Evolutionary conservation across 2,329 filamentous ascomycete genomes (phyloP).

Genomic region (Colletotrichum shisoi): DNA sequence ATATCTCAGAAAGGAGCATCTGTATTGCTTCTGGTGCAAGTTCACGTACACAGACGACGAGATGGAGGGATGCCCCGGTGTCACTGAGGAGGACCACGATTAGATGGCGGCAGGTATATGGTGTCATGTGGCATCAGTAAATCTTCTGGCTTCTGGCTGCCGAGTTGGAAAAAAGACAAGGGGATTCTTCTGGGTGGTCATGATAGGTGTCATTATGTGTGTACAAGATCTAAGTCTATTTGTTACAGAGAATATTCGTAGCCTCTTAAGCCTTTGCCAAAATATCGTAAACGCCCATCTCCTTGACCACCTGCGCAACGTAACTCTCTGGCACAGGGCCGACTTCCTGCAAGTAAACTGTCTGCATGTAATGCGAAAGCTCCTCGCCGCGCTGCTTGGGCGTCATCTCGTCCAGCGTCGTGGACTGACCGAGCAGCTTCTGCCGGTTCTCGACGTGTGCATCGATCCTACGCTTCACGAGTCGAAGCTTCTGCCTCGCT

Average conservation of each 20-base stretch:
- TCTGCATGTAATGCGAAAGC: slow-evolving; percentile 55
- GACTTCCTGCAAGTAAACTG: slow-evolving; percentile 48
- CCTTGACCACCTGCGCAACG: slow-evolving; percentile 48
- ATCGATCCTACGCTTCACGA: slow-evolving; percentile 55
- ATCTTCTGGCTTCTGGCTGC: not conserved
- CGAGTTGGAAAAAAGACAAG: not conserved
- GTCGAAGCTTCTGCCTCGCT: slow-evolving; percentile 53
- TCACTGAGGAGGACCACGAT: slow-evolving; percentile 83
- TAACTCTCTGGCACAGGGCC: slow-evolving; percentile 41
- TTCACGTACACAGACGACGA: slow-evolving; percentile 74
- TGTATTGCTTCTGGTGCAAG: slow-evolving; percentile 98
- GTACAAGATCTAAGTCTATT: slow-evolving; percentile 28
- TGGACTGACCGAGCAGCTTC: slow-evolving; percentile 42
- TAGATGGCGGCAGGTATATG: slow-evolving; percentile 41
- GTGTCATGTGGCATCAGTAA: not conserved
- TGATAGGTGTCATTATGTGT: slow-evolving; percentile 33
- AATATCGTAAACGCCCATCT: slow-evolving; percentile 56
- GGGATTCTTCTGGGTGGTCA: not conserved
- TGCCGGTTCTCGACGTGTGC: slow-evolving; percentile 40
- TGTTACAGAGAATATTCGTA: slow-evolving; percentile 24
- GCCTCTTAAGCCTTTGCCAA: slow-evolving; percentile 20
- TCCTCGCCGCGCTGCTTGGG: slow-evolving; percentile 50
- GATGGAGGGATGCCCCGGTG: slow-evolving; percentile 89
- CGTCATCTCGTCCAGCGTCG: slow-evolving; percentile 49
- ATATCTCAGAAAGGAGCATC: slow-evolving; percentile 73